Base-by-base conservation (phyloP, 768 basidiomycete genomes). In the Suillus fuscotomentosus region DNA sequence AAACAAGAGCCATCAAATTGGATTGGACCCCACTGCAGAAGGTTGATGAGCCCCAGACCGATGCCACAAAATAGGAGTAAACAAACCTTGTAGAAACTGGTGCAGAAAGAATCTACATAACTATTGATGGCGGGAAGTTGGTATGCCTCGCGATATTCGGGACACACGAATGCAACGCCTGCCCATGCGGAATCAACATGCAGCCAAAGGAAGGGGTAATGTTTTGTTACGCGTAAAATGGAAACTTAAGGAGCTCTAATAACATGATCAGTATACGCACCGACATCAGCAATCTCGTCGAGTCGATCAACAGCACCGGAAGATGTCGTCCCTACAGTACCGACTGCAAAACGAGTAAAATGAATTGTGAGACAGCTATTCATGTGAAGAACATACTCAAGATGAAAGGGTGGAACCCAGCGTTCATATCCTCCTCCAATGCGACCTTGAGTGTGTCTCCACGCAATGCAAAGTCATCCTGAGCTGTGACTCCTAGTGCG, bases 141-240 rank as follows among this genome's bases (percentile, higher is more conserved):
- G 8, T 89, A 83, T 8, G 73, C 66, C 11, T 83, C 78, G 31
- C 94, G 86, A 67, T 83, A 83, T 73, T 97, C 94, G 0, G 94
- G 94, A 66, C 94, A 92, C 0, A 88, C 82, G 50, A 95, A 82
- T 0, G 88, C 86, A 20, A 93, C 84, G 3, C 96, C 96, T 0
- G 92, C 95, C 96, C 95, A 98, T 0, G 92, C 90, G 0, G 91
- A 88, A 72, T 98, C 96, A 24, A 97, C 82, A 70, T 99, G 95
- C 1, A 97, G 72, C 88, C 91, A 96, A 2, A 95, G 70, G 1
- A 84, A 84, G 0, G 91, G 88, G 66, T 85, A 76, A 0, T 83
- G 77, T 62, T 83, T 79, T 5, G 84, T 93, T 95, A 65, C 2
- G 55, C 36, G 5, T 39, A 36, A n/a, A 13, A 38, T 31, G 55